These are phyloP conservation scores for Termitomyces sp. DNA, from an alignment of 768 basidiomycete genomes.

Conservation along the genomic window DNA sequence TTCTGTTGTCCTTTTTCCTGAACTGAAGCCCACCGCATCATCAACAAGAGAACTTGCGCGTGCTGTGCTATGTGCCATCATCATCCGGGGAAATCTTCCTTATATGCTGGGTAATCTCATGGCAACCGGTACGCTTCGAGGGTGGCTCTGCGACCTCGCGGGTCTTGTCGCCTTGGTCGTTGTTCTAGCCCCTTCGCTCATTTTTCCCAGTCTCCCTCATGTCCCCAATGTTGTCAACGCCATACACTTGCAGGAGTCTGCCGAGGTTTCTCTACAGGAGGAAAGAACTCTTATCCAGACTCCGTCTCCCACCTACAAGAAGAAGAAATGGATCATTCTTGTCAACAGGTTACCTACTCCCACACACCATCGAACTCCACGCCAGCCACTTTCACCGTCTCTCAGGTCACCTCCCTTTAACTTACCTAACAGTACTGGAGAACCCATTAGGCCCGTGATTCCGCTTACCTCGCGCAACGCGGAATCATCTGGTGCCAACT, in stretches of 20 bases:
- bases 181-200: neutral
- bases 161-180: constrained; percentile 3
- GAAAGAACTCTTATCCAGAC: constrained; percentile 5
- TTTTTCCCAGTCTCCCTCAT: neutral
- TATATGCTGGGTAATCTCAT: neutral
- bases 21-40: neutral
- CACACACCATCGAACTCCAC: neutral
- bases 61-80: neutral
- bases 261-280: neutral
- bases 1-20: neutral
- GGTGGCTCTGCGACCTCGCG: constrained; percentile 2
- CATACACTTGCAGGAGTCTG: neutral
- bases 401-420: neutral
- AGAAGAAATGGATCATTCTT: constrained; percentile 4
- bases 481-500: neutral
- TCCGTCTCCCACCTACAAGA: constrained; percentile 3
- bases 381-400: neutral
- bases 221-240: neutral
- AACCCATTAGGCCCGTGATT: neutral
- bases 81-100: constrained; percentile 1
- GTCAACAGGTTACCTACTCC: constrained; percentile 1
- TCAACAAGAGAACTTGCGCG: neutral
- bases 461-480: neutral
- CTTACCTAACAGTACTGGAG: neutral
- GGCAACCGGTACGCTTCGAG: neutral